Evolutionary conservation across 768 basidiomycete genomes (phyloP).

Genomic region (Leccinum olivaceopallidum): DNA sequence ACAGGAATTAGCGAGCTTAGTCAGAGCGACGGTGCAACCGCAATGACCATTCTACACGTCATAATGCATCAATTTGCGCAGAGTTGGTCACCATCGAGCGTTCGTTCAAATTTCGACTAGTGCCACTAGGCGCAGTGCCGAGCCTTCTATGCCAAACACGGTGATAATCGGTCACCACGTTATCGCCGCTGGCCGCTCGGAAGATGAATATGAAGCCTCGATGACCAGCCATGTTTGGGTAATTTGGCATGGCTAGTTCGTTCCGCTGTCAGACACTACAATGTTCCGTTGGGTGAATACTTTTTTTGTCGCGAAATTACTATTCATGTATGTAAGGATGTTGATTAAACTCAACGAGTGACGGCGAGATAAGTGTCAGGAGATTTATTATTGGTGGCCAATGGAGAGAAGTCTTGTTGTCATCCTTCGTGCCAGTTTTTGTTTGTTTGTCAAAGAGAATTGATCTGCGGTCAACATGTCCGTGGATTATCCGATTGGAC

Average conservation of each 20-base stretch:
- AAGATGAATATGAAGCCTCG: slow-evolving; percentile 53
- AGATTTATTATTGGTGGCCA: not conserved
- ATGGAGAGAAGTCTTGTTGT: not conserved
- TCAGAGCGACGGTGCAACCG: slow-evolving; percentile 14
- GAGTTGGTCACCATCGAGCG: slow-evolving; percentile 3
- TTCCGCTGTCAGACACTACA: slow-evolving; percentile 61
- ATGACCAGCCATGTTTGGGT: slow-evolving; percentile 46
- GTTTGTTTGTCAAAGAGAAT: not conserved
- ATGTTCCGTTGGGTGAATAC: too few relatives aligned
- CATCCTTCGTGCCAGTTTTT: not conserved
- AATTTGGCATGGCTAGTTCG: slow-evolving; percentile 48
- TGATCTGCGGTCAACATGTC: not conserved
- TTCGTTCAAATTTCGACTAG: slow-evolving; percentile 3
- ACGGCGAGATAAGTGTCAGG: not conserved
- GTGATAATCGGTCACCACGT: slow-evolving; percentile 40
- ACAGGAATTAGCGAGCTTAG: slow-evolving; percentile 26
- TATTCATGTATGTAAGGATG: not conserved
- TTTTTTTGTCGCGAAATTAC: not conserved
- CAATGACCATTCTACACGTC: slow-evolving; percentile 10
- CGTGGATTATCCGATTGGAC: slow-evolving; percentile 1
- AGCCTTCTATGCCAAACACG: slow-evolving; percentile 26
- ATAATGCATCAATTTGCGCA: slow-evolving; percentile 12
- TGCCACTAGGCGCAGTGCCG: slow-evolving; percentile 16
- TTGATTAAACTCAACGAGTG: slow-evolving; percentile 1
- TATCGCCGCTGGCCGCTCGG: slow-evolving; percentile 40